Conservation (phyloP, 768 basidiomycete genomes). For the Leccinum fibrillosum region DNA sequence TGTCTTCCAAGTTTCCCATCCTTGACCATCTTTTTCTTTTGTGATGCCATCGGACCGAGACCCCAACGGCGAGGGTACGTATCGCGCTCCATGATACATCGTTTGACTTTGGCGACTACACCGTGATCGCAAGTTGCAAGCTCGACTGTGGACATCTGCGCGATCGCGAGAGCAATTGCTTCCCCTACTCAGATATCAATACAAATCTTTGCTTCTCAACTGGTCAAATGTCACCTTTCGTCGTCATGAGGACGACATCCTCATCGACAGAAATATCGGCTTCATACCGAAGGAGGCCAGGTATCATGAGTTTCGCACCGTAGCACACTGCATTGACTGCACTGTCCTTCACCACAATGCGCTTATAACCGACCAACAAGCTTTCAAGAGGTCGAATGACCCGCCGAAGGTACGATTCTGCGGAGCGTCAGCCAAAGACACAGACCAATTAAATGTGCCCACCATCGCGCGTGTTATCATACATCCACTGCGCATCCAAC, state of each 20-base stretch:
- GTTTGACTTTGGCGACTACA: slow-evolving; percentile 97
- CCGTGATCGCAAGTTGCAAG: slow-evolving; percentile 98
- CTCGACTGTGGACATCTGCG: slow-evolving; percentile 98
- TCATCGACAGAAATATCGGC: slow-evolving; percentile 92
- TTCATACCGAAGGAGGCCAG: slow-evolving; percentile 95
- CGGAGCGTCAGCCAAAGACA: slow-evolving; percentile 12
- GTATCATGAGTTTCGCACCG: slow-evolving; percentile 99
- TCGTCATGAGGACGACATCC: slow-evolving; percentile 98
- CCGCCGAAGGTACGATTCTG: slow-evolving; percentile 94
- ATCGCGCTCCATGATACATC: slow-evolving; percentile 99
- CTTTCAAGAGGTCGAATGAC: slow-evolving; percentile 94
- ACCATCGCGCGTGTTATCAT: slow-evolving; percentile 98
- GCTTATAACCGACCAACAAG: slow-evolving; percentile 92
- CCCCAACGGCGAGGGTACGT: slow-evolving; percentile 98
- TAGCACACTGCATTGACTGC: slow-evolving; percentile 99
- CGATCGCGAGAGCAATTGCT: slow-evolving; percentile 90
- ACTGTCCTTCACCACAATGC: slow-evolving; percentile 98
- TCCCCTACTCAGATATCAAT: slow-evolving; percentile 51
- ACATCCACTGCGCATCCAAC: slow-evolving; percentile 96
- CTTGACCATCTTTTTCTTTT: slow-evolving; percentile 98
- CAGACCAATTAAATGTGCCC: slow-evolving; percentile 17
- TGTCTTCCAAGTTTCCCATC: slow-evolving; percentile 96
- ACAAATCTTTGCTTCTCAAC: background rate
- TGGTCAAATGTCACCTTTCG: slow-evolving; percentile 65
- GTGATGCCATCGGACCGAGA: slow-evolving; percentile 91